These are phyloP conservation scores for Ogataea corticis DNA, from an alignment of 805 yeast genomes.

Conservation along the genomic window DNA sequence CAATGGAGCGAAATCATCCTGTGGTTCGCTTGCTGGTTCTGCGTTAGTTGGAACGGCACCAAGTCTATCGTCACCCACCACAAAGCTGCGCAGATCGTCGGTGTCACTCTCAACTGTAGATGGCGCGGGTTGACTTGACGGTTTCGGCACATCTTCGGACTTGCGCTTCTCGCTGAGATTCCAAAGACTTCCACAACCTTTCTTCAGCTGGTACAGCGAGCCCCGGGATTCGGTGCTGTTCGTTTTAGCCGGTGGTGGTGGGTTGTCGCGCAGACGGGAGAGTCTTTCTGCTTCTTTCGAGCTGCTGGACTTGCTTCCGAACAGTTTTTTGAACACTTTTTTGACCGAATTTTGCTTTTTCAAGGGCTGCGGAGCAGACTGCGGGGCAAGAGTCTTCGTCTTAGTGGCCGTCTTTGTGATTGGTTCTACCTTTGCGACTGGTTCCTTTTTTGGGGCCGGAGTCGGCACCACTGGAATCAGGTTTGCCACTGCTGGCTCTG, in stretches of 20 bases:
- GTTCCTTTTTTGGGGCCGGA: no score
- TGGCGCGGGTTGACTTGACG: no score
- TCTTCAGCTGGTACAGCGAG: neutral
- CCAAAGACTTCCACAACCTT: conserved; percentile 5
- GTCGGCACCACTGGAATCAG: no score
- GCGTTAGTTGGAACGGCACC: no score
- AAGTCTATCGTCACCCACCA: conserved; percentile 18
- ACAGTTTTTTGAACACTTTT: conserved; percentile 6
- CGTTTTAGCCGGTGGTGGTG: no score
- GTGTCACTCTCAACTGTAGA: conserved; percentile 16
- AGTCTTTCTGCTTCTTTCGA: neutral
- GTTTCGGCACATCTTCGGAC: no score
- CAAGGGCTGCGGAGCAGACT: neutral
- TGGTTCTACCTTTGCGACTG: no score
- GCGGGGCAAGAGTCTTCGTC: no score
- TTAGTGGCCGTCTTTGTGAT: no score
- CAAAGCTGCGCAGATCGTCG: conserved; percentile 17
- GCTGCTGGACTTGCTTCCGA: conserved; percentile 6
- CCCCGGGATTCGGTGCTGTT: no score
- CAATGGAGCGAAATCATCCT: neutral
- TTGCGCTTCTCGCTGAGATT: conserved; percentile 3
- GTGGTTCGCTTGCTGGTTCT: neutral
- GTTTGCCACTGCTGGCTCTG: no score
- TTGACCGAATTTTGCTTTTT: conserved; percentile 10
- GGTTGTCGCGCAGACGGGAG: neutral